Percentiles rank a stretch among this genome's conserved stretches.
Conservation (phyloP, 768 basidiomycete species). For the Russula sp. region DNA sequence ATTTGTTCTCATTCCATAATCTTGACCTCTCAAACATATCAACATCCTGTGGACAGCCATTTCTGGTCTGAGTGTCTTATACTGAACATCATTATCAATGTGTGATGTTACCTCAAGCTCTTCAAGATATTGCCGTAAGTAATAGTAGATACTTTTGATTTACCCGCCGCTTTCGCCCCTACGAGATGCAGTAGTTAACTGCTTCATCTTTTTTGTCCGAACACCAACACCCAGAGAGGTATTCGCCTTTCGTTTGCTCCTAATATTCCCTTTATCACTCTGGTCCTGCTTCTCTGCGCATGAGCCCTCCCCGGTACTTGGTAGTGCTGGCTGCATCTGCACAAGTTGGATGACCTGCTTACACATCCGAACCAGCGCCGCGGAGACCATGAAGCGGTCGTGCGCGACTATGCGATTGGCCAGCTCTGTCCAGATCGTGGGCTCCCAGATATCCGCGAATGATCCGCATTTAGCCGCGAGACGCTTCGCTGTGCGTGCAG, state of each 20-base stretch:
- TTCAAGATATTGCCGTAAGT: neutral
- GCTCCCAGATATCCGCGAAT: slow-evolving; percentile 48
- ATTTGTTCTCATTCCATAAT: neutral
- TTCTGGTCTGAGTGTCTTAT: neutral
- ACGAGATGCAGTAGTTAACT: slow-evolving; percentile 32
- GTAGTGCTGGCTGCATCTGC: neutral
- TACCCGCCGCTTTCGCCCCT: neutral
- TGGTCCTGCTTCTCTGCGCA: slow-evolving; percentile 19
- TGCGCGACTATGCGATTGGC: slow-evolving; percentile 40
- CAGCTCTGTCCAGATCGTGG: slow-evolving; percentile 48
- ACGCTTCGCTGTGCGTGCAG: slow-evolving; percentile 59
- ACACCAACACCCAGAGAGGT: slow-evolving; percentile 10
- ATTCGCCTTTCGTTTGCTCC: slow-evolving; percentile 27
- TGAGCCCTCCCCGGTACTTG: slow-evolving; percentile 19
- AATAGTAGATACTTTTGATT: neutral
- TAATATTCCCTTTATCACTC: slow-evolving; percentile 9
- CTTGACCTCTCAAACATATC: neutral
- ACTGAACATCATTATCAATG: neutral
- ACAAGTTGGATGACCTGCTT: slow-evolving; percentile 45
- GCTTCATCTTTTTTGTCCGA: slow-evolving; percentile 32
- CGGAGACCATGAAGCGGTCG: slow-evolving; percentile 54
- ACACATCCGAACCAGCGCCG: slow-evolving; percentile 54
- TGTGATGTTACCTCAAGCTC: neutral
- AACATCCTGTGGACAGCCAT: no score
- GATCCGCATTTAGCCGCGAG: slow-evolving; percentile 29